Percentiles rank a stretch among this genome's conserved stretches.
phyloP scores from a whole-genome alignment of 805 yeast genomes.

The Candida khao-thaluensis region DNA sequence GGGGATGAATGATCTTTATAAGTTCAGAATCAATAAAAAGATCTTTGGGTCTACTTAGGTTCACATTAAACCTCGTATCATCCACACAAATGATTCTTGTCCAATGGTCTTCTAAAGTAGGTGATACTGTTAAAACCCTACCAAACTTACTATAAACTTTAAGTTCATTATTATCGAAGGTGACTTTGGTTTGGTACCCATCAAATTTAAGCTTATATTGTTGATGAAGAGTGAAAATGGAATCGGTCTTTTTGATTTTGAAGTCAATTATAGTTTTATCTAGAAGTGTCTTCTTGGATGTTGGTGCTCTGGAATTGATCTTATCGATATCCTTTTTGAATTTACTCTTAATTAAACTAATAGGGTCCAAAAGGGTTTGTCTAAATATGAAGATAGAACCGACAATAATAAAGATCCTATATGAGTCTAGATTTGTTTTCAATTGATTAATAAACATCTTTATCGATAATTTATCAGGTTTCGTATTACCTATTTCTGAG shows the following conservation, averaged over 20 bases:
- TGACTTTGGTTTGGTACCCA: slow-evolving; percentile 22
- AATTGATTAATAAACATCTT: slow-evolving; percentile 17
- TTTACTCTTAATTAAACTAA: slow-evolving; percentile 22
- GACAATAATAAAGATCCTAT: slow-evolving; percentile 29
- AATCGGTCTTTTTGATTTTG: slow-evolving; percentile 20
- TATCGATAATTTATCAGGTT: not conserved
- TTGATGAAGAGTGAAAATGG: slow-evolving; percentile 43
- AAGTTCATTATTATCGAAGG: slow-evolving; percentile 7
- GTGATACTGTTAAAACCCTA: slow-evolving; percentile 54
- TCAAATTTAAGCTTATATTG: slow-evolving; percentile 51
- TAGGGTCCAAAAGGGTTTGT: slow-evolving; percentile 31
- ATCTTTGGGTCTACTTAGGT: slow-evolving; percentile 17
- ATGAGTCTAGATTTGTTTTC: slow-evolving; percentile 24
- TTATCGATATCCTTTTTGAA: slow-evolving; percentile 20
- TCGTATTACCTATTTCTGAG: not conserved
- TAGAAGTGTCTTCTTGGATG: not conserved
- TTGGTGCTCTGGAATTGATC: not conserved
- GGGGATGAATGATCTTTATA: slow-evolving; percentile 38
- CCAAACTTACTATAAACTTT: slow-evolving; percentile 23
- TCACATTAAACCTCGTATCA: slow-evolving; percentile 20
- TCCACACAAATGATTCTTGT: slow-evolving; percentile 45
- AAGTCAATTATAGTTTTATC: slow-evolving; percentile 6
- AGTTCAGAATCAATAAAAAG: slow-evolving; percentile 23
- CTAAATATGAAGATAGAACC: slow-evolving; percentile 33
- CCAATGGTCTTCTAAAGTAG: slow-evolving; percentile 48